Base-by-base conservation (phyloP, 192 early-diverging fungal genomes). In the Phycomyces nitens region DNA sequence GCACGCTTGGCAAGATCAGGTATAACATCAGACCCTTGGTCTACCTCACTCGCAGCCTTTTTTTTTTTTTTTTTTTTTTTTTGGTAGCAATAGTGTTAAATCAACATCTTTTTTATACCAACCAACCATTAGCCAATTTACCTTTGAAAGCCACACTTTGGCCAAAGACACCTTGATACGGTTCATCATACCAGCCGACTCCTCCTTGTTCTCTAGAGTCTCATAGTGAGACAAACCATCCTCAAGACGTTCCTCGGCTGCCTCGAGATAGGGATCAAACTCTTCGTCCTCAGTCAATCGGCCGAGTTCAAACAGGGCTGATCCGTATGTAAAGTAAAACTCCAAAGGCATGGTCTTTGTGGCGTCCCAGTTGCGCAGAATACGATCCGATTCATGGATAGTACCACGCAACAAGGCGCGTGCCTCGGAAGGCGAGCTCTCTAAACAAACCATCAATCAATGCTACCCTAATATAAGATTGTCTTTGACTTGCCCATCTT, bases 331-430 rank as follows among this genome's bases (percentile, higher is more conserved):
- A 10, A 70, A 71, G 60, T 83, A 71, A 53, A 80, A 83, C 8
- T 68, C 57, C 22, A 68, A 55, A 4, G 76, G 75, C 10, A 75
- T 58, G 22, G 73, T 68, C 1, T 65, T 68, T 10, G 73, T 64
- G 18, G 62, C 63, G 11, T 63, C 70, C 66, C 77, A 82, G 67
- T 83, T 83, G 6, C 81, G 78, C 9, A 80, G 24, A 58, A 83
- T 83, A 44, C 81, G 65, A 54, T 83, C 81, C 27, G 76, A 80
- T 58, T 83, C 81, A 51, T 83, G 81, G 26, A 83, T 75, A 0
- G 78, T 78, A 4, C 81, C 81, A 22, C 81, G 76, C 27, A 83
- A 52, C 3, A 76, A 49, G 6, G 74, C n/a, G 9, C 65, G 27
- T 34, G 77, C 77, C 40, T 73, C 73, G 18, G 65, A 70, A 5